Conservation (phyloP, 208 protist species). For the Naegleria lovaniensis region DNA sequence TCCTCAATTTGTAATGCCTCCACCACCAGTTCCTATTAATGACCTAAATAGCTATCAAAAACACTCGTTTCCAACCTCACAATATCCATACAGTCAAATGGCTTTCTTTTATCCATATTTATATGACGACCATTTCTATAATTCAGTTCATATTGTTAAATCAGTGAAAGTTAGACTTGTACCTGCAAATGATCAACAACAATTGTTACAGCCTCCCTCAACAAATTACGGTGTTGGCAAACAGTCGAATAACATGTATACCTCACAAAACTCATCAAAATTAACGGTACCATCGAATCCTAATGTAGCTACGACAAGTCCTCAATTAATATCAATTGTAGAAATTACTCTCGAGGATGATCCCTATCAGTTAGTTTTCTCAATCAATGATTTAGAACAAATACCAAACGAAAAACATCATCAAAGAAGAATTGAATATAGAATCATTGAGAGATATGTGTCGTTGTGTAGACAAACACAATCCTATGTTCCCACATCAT, state of each 20-base stretch:
- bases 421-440: conserved; percentile 2
- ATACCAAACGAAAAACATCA: background rate
- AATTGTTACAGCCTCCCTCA: no score
- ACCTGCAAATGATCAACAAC: no score
- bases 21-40: background rate
- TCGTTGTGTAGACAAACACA: background rate
- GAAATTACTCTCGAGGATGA: background rate
- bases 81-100: background rate
- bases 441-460: background rate
- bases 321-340: background rate
- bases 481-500: background rate
- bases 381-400: background rate
- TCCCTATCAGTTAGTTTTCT: background rate
- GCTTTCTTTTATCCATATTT: background rate
- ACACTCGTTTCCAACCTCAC: background rate
- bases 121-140: background rate
- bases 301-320: background rate
- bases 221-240: no score
- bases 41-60: background rate
- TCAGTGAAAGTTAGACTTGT: background rate
- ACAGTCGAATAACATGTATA: no score
- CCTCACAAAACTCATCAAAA: background rate
- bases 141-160: background rate
- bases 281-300: no score
- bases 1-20: background rate